A percentile compares a stretch with the other conserved stretches of the same genome.
phyloP scores from a whole-genome alignment of 441 rosid genomes.

The Corymbia calophylla region DNA sequence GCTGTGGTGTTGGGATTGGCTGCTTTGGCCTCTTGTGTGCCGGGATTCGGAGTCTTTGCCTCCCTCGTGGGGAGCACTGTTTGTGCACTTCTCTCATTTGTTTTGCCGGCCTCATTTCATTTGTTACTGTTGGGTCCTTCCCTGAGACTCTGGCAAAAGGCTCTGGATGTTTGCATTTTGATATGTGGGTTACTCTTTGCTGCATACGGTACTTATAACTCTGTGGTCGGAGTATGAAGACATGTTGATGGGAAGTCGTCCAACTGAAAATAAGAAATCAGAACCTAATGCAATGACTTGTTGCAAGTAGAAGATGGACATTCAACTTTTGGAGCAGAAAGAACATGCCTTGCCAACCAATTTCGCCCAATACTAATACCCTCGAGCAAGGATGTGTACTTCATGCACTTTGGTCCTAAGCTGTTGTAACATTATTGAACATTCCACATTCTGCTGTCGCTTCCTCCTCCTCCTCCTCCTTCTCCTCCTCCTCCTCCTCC shows the following conservation, averaged over 20 bases:
- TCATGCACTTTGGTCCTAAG: neutral
- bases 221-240: constrained; percentile 31
- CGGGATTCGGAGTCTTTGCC: constrained; percentile 61
- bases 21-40: constrained; percentile 54
- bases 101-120: constrained; percentile 77
- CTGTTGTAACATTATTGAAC: neutral
- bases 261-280: neutral
- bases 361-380: neutral
- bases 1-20: constrained; percentile 49
- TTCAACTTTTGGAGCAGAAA: neutral
- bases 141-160: constrained; percentile 47
- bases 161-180: constrained; percentile 49
- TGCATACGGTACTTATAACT: constrained; percentile 58
- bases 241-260: neutral
- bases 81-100: constrained; percentile 82
- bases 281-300: neutral
- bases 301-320: neutral
- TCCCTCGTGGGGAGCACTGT: constrained; percentile 78
- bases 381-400: neutral
- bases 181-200: constrained; percentile 61
- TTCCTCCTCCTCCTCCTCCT: neutral
- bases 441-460: neutral
- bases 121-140: constrained; percentile 56
- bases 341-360: neutral
- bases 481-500: neutral